These are phyloP conservation scores for Cytidiella melzeri DNA, from an alignment of 768 basidiomycete genomes.

Conservation along the genomic window DNA sequence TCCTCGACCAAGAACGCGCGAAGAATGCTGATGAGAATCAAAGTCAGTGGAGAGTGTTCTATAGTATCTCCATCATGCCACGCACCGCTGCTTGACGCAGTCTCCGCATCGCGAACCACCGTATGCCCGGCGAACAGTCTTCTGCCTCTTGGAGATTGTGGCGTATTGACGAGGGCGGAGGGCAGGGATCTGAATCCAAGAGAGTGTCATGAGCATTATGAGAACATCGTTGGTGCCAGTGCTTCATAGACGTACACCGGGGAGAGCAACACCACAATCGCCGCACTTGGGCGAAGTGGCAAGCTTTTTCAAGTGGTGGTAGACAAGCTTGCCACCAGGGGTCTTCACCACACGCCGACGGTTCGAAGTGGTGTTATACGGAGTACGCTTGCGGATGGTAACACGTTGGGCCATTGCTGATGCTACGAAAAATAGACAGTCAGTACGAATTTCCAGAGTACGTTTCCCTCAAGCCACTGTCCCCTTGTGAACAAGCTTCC, in stretches of 20 bases:
- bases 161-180: conserved; percentile 96
- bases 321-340: conserved; percentile 95
- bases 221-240: background rate
- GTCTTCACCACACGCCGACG: conserved; percentile 95
- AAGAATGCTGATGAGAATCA: conserved; percentile 62
- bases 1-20: conserved; percentile 99
- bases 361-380: conserved; percentile 98
- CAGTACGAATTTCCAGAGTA: conserved; percentile 16
- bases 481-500: too few relatives aligned
- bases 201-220: conserved; percentile 3
- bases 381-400: conserved; percentile 96
- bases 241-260: conserved; percentile 65
- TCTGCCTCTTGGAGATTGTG: conserved; percentile 93
- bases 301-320: conserved; percentile 96
- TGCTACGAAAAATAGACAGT: conserved; percentile 13
- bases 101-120: conserved; percentile 96
- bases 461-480: too few relatives aligned
- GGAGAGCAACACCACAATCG: conserved; percentile 92
- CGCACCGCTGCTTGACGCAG: conserved; percentile 92
- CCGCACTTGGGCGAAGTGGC: conserved; percentile 92
- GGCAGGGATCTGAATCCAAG: conserved; percentile 66
- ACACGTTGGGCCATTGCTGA: conserved; percentile 93
- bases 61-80: conserved; percentile 14
- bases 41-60: background rate
- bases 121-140: conserved; percentile 94